Conservation (phyloP, 352 stramenopile species). For the Pythium sp. region DNA sequence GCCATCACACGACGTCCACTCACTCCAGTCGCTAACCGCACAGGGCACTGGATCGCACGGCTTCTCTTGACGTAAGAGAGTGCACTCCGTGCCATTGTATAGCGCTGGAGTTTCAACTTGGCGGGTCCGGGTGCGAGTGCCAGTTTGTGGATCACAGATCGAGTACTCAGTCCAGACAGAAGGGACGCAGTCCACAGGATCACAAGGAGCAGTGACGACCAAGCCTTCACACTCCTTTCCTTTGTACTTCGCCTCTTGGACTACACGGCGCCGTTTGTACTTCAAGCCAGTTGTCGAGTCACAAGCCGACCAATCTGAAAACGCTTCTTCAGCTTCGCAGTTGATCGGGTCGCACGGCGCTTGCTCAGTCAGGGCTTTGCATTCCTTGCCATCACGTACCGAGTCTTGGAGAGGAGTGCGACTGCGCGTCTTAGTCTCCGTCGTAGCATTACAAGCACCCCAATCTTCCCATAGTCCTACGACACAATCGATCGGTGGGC, state of each 20-base stretch:
- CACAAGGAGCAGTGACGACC: conserved; percentile 33
- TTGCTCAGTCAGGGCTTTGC: conserved; percentile 29
- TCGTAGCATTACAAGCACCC: conserved; percentile 28
- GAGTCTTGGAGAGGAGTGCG: conserved; percentile 23
- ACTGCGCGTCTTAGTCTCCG: conserved; percentile 23
- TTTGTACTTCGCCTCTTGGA: conserved; percentile 31
- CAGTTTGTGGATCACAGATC: conserved; percentile 35
- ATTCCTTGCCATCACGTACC: conserved; percentile 30
- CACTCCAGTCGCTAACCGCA: conserved; percentile 33
- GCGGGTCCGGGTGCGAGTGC: conserved; percentile 35
- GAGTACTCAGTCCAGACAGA: conserved; percentile 42
- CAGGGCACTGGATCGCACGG: conserved; percentile 47
- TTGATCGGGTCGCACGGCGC: conserved; percentile 19
- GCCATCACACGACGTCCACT: conserved; percentile 54
- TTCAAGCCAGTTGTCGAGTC: conserved; percentile 32
- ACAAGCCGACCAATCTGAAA: conserved; percentile 43
- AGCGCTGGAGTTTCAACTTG: conserved; percentile 23
- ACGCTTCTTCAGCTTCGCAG: conserved; percentile 21
- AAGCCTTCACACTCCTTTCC: conserved; percentile 27
- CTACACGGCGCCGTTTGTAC: conserved; percentile 34
- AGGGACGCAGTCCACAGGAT: conserved; percentile 48
- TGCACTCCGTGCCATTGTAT: conserved; percentile 45
- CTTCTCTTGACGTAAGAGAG: conserved; percentile 34
- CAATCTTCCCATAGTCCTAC: conserved; percentile 30
- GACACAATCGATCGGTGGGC: conserved; percentile 45